Evolutionary conservation across 2,329 filamentous ascomycete species (phyloP).

Genomic region (Diaporthe velutina): DNA sequence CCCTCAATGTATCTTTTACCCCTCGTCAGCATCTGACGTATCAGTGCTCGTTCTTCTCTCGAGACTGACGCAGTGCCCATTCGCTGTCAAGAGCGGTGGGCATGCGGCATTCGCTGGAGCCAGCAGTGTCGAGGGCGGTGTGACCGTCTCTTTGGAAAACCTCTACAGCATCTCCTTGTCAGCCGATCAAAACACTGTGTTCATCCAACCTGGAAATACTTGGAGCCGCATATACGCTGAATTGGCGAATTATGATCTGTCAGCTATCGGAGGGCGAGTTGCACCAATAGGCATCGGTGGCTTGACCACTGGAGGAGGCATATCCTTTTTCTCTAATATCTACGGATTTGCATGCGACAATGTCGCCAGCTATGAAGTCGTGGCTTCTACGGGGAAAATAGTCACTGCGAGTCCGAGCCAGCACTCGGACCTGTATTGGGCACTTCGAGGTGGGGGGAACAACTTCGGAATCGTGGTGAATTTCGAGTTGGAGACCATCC

Average conservation of each 20-base stretch:
- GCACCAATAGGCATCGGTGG: slow-evolving; percentile 25
- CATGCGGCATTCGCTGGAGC: slow-evolving; percentile 26
- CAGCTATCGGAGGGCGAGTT: slow-evolving; percentile 11
- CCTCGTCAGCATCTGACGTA: not conserved
- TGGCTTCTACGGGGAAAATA: slow-evolving; percentile 59
- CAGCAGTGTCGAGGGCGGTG: slow-evolving; percentile 25
- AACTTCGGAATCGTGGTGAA: slow-evolving; percentile 69
- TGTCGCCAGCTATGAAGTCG: slow-evolving; percentile 44
- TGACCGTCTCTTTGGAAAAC: slow-evolving; percentile 22
- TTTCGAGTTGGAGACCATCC: slow-evolving; percentile 57
- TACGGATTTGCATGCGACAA: slow-evolving; percentile 28
- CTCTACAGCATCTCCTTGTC: slow-evolving; percentile 11
- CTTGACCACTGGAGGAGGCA: slow-evolving; percentile 23
- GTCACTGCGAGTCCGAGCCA: slow-evolving; percentile 55
- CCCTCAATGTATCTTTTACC: slow-evolving; percentile 35
- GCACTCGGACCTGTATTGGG: slow-evolving; percentile 69
- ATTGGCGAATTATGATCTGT: slow-evolving; percentile 10
- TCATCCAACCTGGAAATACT: slow-evolving; percentile 12
- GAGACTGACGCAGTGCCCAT: slow-evolving; percentile 24
- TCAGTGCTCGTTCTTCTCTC: slow-evolving; percentile 15
- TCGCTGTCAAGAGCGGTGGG: slow-evolving; percentile 31
- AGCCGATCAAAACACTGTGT: not conserved
- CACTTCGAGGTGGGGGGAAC: slow-evolving; percentile 66
- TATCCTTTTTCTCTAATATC: slow-evolving; percentile 26
- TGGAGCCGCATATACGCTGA: not conserved